phyloP scores from a whole-genome alignment of 1,284 basidiomycete genomes.

The Tetrapyrgos nigripes region DNA sequence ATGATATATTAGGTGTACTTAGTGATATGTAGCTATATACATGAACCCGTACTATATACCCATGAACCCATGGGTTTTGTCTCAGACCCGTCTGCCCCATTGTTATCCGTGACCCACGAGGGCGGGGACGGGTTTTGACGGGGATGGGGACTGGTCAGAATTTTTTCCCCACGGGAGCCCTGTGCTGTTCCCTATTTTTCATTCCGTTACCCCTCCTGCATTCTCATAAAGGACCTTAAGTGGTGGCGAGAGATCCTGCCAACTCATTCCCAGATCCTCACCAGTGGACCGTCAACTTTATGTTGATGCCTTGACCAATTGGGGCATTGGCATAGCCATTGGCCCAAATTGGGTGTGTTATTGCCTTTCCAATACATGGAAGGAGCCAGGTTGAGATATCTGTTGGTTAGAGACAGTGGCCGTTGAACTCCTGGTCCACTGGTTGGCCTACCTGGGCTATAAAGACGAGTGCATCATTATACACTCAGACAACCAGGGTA shows the following conservation, averaged over 20 bases:
- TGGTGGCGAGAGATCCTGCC: conserved; percentile 1
- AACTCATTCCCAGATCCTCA: background rate
- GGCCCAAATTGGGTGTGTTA: background rate
- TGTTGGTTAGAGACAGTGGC: conserved; percentile 2
- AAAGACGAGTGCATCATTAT: background rate
- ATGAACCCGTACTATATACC: too few relatives aligned
- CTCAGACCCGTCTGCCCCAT: too few relatives aligned
- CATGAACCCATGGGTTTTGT: too few relatives aligned
- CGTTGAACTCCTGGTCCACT: background rate
- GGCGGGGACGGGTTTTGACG: too few relatives aligned
- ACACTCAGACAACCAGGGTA: background rate
- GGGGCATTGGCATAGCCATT: conserved; percentile 8
- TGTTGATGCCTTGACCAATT: conserved; percentile 1
- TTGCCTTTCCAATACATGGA: background rate
- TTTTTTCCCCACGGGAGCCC: too few relatives aligned
- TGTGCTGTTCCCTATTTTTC: too few relatives aligned
- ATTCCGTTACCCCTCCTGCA: background rate
- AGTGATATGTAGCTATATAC: too few relatives aligned
- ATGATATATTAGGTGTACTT: too few relatives aligned
- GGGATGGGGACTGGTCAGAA: too few relatives aligned
- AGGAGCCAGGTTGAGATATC: background rate
- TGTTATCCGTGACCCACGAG: too few relatives aligned
- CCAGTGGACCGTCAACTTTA: background rate
- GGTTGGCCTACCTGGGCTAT: background rate
- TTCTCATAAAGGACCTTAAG: background rate